Conservation (phyloP, 306 rosid genomes). For the Senna siamea region DNA sequence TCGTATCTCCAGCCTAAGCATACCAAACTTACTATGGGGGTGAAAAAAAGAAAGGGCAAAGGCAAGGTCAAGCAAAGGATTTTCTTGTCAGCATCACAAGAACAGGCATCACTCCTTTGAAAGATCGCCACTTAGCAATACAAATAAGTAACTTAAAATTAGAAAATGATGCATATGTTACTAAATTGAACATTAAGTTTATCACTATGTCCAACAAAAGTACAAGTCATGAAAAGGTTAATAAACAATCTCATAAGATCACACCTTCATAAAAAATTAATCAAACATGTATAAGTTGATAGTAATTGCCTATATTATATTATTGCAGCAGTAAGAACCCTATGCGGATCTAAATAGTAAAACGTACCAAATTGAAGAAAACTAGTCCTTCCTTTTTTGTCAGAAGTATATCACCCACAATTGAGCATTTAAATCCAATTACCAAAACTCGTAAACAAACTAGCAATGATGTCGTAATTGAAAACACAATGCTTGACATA, state of each 20-base stretch:
- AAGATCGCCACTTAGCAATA: neutral
- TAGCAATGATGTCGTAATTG: neutral
- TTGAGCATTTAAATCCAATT: neutral
- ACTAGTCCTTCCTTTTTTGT: neutral
- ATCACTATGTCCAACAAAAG: neutral
- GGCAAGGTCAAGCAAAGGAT: neutral
- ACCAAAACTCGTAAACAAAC: neutral
- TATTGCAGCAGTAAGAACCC: neutral
- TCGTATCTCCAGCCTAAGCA: neutral
- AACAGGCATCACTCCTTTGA: neutral
- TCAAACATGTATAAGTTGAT: neutral
- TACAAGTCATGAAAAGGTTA: neutral
- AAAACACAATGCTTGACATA: neutral
- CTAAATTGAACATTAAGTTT: neutral
- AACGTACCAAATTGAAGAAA: neutral
- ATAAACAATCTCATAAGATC: neutral
- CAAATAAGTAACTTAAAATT: no score
- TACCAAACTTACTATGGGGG: no score
- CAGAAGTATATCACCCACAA: neutral
- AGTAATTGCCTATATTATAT: neutral
- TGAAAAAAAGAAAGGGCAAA: neutral
- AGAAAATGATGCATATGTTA: no score
- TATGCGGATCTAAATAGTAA: neutral
- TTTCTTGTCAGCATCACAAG: neutral
- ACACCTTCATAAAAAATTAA: neutral